Evolutionary conservation across 2,329 filamentous ascomycete genomes (phyloP).

Genomic region (Cladosporium oxysporum): DNA sequence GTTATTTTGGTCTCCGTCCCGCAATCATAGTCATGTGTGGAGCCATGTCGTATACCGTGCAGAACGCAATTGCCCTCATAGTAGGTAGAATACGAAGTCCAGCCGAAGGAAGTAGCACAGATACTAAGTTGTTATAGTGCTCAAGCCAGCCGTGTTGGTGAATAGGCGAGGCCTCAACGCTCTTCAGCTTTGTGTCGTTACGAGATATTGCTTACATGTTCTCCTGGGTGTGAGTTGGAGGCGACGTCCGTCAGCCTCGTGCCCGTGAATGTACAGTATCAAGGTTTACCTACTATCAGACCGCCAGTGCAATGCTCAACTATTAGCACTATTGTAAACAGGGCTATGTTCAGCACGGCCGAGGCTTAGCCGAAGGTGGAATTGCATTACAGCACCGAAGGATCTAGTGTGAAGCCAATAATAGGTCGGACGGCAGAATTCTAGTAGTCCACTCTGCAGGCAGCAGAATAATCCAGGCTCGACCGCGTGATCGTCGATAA

Average conservation of each 20-base stretch:
- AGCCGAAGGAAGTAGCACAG: slow-evolving; percentile 13
- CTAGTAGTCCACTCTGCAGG: background rate
- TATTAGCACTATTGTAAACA: background rate
- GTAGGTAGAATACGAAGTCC: slow-evolving; percentile 9
- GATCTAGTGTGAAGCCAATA: slow-evolving; percentile 5
- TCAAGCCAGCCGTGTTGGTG: background rate
- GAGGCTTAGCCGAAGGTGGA: slow-evolving; percentile 7
- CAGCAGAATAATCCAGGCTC: background rate
- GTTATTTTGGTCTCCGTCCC: slow-evolving; percentile 1
- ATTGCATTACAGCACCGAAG: background rate
- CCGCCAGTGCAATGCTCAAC: background rate
- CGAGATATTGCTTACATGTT: background rate
- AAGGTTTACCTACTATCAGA: background rate
- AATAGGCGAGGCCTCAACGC: slow-evolving; percentile 5
- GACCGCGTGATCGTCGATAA: background rate
- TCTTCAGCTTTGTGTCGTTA: background rate
- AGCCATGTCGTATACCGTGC: slow-evolving; percentile 1
- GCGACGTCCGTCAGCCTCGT: background rate
- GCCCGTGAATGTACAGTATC: background rate
- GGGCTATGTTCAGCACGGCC: background rate
- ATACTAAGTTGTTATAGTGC: slow-evolving; percentile 5
- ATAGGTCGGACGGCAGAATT: background rate
- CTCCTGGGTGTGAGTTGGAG: background rate
- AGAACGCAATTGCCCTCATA: background rate
- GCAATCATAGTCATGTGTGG: background rate